Conservation (phyloP, 2,329 filamentous ascomycete species). For the Fusarium clavum region DNA sequence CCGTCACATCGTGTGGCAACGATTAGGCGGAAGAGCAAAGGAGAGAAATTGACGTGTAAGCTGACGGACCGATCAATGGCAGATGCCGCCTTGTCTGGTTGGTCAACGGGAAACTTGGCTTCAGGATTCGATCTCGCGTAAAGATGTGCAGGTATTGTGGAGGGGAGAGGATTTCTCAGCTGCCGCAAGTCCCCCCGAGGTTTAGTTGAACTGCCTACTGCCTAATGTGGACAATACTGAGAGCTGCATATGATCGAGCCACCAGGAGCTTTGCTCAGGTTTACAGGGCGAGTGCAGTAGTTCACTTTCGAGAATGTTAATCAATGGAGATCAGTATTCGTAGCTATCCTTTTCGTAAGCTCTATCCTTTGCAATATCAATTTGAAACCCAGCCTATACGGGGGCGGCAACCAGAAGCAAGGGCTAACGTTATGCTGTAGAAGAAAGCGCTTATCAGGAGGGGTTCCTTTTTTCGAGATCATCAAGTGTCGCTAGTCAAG, state of each 20-base stretch:
- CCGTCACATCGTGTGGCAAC: conserved; percentile 12
- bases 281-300: background rate
- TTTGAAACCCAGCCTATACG: conserved; percentile 29
- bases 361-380: conserved; percentile 8
- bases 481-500: background rate
- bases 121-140: conserved; percentile 29
- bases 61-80: conserved; percentile 25
- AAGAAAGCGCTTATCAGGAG: conserved; percentile 5
- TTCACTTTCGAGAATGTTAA: conserved; percentile 1
- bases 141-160: conserved; percentile 11
- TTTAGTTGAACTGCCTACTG: background rate
- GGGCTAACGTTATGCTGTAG: conserved; percentile 11
- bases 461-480: background rate
- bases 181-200: conserved; percentile 19
- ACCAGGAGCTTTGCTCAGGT: background rate
- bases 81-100: conserved; percentile 13
- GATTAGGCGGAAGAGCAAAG: conserved; percentile 11
- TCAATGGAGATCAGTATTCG: conserved; percentile 17
- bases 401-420: conserved; percentile 25
- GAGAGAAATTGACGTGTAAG: conserved; percentile 30
- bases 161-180: conserved; percentile 31
- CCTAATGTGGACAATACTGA: background rate
- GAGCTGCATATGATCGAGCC: background rate
- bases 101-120: conserved; percentile 8
- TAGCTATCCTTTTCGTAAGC: conserved; percentile 12